Conservation (phyloP, 768 basidiomycete genomes). For the Leccinellum rugosiceps region DNA sequence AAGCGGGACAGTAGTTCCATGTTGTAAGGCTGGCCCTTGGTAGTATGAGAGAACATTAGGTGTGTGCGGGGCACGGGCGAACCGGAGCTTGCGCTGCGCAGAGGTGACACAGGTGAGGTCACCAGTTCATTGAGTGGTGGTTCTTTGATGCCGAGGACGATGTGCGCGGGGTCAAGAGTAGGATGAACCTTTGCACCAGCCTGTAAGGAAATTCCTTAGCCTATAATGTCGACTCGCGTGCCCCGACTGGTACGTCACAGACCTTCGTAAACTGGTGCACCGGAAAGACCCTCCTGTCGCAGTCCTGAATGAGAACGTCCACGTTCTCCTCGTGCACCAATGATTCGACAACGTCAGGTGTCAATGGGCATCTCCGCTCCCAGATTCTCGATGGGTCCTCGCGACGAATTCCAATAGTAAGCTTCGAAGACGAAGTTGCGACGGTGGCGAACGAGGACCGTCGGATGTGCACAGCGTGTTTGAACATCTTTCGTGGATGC, state of each 20-base stretch:
- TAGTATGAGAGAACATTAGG: conserved; percentile 91
- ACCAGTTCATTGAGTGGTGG: conserved; percentile 64
- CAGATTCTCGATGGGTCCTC: conserved; percentile 81
- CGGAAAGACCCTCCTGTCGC: conserved; percentile 70
- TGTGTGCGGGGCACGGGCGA: conserved; percentile 55
- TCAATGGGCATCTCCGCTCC: conserved; percentile 84
- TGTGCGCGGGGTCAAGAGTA: conserved; percentile 60
- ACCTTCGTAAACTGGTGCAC: conserved; percentile 66
- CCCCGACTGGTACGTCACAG: not conserved
- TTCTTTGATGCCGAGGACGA: conserved; percentile 89
- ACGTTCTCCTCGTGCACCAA: conserved; percentile 56
- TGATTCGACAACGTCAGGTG: conserved; percentile 65
- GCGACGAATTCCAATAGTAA: conserved; percentile 58
- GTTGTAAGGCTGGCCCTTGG: conserved; percentile 86
- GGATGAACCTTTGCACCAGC: conserved; percentile 70
- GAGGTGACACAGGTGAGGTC: conserved; percentile 39
- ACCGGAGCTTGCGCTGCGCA: conserved; percentile 7
- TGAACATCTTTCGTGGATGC: conserved; percentile 14
- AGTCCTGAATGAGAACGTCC: conserved; percentile 71
- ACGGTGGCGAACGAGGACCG: conserved; percentile 23
- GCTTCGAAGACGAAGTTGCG: conserved; percentile 23
- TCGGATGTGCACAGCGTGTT: conserved; percentile 16
- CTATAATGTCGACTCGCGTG: not conserved
- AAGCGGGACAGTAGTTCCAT: conserved; percentile 72
- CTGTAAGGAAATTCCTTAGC: conserved; percentile 37